Base-by-base conservation (phyloP, 441 rosid species). In the Gossypium trilobum region DNA sequence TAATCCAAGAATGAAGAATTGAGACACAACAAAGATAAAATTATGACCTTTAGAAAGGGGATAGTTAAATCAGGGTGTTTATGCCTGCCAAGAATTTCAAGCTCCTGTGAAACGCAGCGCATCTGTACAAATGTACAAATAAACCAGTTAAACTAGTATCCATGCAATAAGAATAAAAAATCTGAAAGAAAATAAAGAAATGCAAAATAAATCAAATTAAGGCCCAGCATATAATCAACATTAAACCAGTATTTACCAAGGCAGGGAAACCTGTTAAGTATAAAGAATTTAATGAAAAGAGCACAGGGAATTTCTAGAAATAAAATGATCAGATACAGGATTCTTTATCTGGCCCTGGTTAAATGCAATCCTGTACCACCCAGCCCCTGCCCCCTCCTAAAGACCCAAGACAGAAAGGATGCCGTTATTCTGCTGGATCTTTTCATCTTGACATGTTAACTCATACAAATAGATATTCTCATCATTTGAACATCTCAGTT, bases 71-170 rank as follows among this genome's bases (percentile, higher is more conserved):
- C 88, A 56, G 99, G 96, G 82, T 92, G 97, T 70, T 87, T 93
- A 82, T 91, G 91, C 83, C 97, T 85, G 70, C 96, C 89, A 79
- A 95, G 93, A 74, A 95, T 92, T 84, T 95, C 97, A 20, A 95
- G 93, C 70, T 92, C 97, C 74, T 80, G 85, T 44, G 98, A 87
- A 67, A 87, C 91, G 77, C 86, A 81, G 60, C 79, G 86, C 98
- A 95, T 89, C 99, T 92, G 89, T 70, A 81, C 62, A 83, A 58
- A 76, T 76, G 29, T 27, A 48, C 69, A 70, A 71, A 33, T 55
- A 7, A 8, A 55, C 59, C 59, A 55, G 33, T 20, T 19, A 73
- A 54, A 67, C 58, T 23, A 56, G 72, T 72, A 48, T 55, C 0
- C 42, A 54, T 27, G 44, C 27, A 2, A 58, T 57, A 42, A 58